Percentiles rank a stretch among this genome's conserved stretches.
Evolutionary conservation across 106 monocot species (phyloP).

Genomic region (Dioscorea alata): DNA sequence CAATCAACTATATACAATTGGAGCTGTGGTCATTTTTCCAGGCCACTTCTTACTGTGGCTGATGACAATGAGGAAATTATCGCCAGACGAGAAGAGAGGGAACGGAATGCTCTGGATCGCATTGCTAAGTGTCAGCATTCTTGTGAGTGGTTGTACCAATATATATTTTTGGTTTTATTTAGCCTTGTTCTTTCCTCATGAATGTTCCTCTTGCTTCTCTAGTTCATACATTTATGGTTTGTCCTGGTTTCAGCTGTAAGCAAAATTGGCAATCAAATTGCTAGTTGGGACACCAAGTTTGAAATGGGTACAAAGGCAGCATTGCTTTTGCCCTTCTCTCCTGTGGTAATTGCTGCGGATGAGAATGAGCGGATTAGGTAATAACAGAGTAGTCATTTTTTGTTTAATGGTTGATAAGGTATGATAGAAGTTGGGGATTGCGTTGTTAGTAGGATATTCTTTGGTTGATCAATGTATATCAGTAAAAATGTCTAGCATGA

Average conservation of each 20-base stretch:
- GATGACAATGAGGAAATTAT: conserved; percentile 82
- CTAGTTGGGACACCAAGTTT: conserved; percentile 90
- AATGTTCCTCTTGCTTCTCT: conserved; percentile 1
- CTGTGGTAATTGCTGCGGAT: conserved; percentile 93
- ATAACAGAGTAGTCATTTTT: background rate
- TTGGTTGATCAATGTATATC: no score
- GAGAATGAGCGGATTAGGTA: conserved; percentile 93
- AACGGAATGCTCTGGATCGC: conserved; percentile 65
- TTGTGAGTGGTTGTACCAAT: conserved; percentile 34
- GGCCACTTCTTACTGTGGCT: conserved; percentile 72
- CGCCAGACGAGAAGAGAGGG: conserved; percentile 65
- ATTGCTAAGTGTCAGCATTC: conserved; percentile 89
- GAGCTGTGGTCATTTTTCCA: conserved; percentile 99
- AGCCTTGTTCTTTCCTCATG: background rate
- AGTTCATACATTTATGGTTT: background rate
- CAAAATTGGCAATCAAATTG: conserved; percentile 80
- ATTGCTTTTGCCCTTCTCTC: conserved; percentile 75
- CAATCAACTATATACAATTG: conserved; percentile 91
- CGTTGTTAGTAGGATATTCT: no score
- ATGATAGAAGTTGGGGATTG: no score
- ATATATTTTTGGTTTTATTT: conserved; percentile 1
- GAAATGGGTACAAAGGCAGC: conserved; percentile 73
- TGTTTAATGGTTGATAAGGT: no score
- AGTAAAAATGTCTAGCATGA: no score
- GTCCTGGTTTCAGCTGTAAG: conserved; percentile 46